Percentiles rank a stretch among this genome's conserved stretches.
These are phyloP conservation scores for Suhomyces wounanorum DNA, from an alignment of 1,139 yeast genomes.

Conservation along the genomic window DNA sequence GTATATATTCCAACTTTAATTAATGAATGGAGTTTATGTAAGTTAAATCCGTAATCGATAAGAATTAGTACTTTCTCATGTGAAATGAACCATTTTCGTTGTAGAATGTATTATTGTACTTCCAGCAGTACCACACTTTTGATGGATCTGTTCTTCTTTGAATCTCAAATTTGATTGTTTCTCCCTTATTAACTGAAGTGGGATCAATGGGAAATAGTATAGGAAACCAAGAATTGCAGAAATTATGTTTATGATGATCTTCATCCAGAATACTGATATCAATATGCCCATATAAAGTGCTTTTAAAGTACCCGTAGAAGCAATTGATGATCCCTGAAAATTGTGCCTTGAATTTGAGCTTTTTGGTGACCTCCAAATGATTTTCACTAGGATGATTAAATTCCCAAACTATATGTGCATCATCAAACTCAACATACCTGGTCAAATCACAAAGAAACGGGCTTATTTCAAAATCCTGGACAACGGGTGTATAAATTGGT, in stretches of 20 bases:
- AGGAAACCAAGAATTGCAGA: slow-evolving; percentile 62
- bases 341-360: slow-evolving; percentile 17
- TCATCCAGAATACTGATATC: slow-evolving; percentile 31
- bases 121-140: slow-evolving; percentile 78
- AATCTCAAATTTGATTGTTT: slow-evolving; percentile 54
- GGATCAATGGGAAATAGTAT: slow-evolving; percentile 70
- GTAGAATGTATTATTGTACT: slow-evolving; percentile 30
- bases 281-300: slow-evolving; percentile 61
- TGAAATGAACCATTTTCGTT: slow-evolving; percentile 18
- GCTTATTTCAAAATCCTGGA: slow-evolving; percentile 25
- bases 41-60: no score
- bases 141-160: slow-evolving; percentile 29
- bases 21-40: no score
- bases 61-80: neutral
- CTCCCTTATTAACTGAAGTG: slow-evolving; percentile 40
- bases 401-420: slow-evolving; percentile 52
- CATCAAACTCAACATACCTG: slow-evolving; percentile 44
- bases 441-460: slow-evolving; percentile 66
- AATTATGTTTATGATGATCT: slow-evolving; percentile 17
- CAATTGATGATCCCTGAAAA: slow-evolving; percentile 77
- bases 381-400: slow-evolving; percentile 48
- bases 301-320: slow-evolving; percentile 71
- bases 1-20: no score
- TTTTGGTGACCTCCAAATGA: neutral
- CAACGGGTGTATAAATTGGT: slow-evolving; percentile 63